Percentiles rank a stretch among this genome's conserved stretches.
Conservation (phyloP, 768 basidiomycete species). For the Suillus sp. region DNA sequence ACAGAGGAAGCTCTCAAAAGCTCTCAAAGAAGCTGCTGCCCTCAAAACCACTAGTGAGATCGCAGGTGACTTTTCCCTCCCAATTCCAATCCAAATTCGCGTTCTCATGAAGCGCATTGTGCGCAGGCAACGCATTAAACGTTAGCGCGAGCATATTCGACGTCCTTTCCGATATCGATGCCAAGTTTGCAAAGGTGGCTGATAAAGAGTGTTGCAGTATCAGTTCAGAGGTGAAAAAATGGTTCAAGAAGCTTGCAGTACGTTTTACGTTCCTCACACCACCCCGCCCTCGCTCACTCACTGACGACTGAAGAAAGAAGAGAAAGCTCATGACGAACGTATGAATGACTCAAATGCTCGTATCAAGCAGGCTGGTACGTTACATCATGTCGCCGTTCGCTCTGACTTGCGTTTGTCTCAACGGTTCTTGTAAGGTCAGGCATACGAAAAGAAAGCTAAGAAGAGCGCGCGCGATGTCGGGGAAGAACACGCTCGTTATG, state of each 20-base stretch:
- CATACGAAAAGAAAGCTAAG: conserved; percentile 81
- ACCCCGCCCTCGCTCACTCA: not conserved
- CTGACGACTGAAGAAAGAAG: conserved; percentile 63
- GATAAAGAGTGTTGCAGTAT: conserved; percentile 73
- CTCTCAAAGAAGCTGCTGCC: conserved; percentile 63
- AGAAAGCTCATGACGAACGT: conserved; percentile 73
- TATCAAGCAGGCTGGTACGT: conserved; percentile 74
- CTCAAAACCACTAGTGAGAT: conserved; percentile 62
- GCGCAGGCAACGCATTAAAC: conserved; percentile 65
- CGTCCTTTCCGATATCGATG: conserved; percentile 65
- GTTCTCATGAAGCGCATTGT: conserved; percentile 6
- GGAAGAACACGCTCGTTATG: conserved; percentile 79
- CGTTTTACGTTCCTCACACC: conserved; percentile 27
- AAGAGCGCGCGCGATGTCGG: conserved; percentile 64
- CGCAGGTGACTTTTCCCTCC: conserved; percentile 50
- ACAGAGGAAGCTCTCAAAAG: conserved; percentile 77
- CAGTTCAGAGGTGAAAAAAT: conserved; percentile 74
- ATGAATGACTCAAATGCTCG: conserved; percentile 65
- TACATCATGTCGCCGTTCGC: not conserved
- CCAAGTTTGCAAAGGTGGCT: conserved; percentile 72
- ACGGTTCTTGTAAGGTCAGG: conserved; percentile 48
- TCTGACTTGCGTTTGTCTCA: conserved; percentile 12
- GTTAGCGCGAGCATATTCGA: conserved; percentile 70
- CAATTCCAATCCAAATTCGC: not conserved
- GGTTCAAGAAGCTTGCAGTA: conserved; percentile 84